phyloP scores from a whole-genome alignment of 768 basidiomycete genomes.

The Pulveroboletus sp. region DNA sequence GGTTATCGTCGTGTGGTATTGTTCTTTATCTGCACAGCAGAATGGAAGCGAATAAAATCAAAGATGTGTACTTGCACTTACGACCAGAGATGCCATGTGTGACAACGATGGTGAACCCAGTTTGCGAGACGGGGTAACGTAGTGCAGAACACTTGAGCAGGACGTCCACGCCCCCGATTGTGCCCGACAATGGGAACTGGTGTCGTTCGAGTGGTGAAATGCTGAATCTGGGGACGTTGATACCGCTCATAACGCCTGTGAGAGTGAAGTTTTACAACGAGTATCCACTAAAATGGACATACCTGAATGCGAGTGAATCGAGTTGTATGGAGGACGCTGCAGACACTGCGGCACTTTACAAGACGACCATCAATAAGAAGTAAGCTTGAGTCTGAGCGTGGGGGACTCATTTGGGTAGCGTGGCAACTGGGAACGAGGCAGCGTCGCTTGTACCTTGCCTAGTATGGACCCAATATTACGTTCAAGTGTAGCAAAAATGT shows the following conservation, averaged over 20 bases:
- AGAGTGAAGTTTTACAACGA: background rate
- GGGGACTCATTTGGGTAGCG: background rate
- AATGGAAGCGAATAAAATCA: background rate
- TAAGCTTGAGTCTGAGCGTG: background rate
- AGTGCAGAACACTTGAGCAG: conserved; percentile 22
- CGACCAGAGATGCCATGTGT: conserved; percentile 28
- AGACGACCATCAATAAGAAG: background rate
- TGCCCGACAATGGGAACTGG: conserved; percentile 13
- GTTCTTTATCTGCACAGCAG: conserved; percentile 24
- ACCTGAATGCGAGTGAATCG: background rate
- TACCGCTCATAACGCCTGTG: background rate
- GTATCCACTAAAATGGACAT: background rate
- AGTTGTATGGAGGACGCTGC: background rate
- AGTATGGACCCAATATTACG: background rate
- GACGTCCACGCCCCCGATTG: conserved; percentile 12
- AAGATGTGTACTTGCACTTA: conserved; percentile 6
- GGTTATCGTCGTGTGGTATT: conserved; percentile 22
- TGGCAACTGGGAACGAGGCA: background rate
- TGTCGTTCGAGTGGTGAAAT: conserved; percentile 17
- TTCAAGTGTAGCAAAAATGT: background rate
- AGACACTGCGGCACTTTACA: background rate
- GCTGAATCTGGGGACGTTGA: background rate
- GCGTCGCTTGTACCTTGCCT: too few species aligned
- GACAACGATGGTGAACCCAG: conserved; percentile 25
- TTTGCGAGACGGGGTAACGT: conserved; percentile 24